Percentiles rank a stretch among this genome's conserved stretches.
These are phyloP conservation scores for Pseudogymnoascus sp. DNA, from an alignment of 2,329 filamentous ascomycete genomes.

Conservation along the genomic window DNA sequence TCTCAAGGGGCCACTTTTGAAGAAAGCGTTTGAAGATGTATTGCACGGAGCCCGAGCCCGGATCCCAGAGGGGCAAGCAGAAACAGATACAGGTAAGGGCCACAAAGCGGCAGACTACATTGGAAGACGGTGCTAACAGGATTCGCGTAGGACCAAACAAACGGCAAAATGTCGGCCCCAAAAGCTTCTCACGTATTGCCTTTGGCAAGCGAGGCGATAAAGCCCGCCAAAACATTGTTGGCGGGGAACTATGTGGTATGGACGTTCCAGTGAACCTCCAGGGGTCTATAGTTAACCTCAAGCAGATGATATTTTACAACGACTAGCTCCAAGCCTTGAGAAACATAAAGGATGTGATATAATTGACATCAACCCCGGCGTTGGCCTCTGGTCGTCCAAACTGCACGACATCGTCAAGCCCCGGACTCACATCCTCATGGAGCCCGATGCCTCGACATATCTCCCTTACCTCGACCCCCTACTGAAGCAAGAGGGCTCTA, in stretches of 20 bases:
- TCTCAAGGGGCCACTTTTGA: not conserved
- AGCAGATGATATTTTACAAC: constrained; percentile 54
- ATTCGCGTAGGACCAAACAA: not conserved
- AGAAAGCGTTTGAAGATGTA: not conserved
- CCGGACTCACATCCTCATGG: constrained; percentile 74
- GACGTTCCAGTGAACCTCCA: not conserved
- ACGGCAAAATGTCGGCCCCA: not conserved
- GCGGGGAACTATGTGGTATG: constrained; percentile 41
- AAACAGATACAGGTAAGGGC: not conserved
- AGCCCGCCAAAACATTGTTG: constrained; percentile 44
- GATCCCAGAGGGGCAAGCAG: not conserved
- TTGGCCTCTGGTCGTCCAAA: constrained; percentile 68
- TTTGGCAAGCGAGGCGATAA: constrained; percentile 25
- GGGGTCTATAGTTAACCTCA: constrained; percentile 37
- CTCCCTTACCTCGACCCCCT: constrained; percentile 52
- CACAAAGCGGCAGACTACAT: not conserved
- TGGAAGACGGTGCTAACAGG: not conserved
- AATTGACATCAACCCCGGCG: constrained; percentile 77
- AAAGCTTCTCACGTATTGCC: not conserved
- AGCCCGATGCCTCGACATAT: constrained; percentile 53
- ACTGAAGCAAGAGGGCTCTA: constrained; percentile 37
- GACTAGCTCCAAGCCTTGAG: constrained; percentile 59
- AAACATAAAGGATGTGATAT: constrained; percentile 73
- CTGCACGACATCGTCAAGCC: constrained; percentile 69
- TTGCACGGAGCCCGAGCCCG: not conserved